A percentile compares a stretch with the other conserved stretches of the same genome.
Evolutionary conservation across 225 moss, liverwort and hornwort species (phyloP).

Genomic region (Straminergon stramineum): DNA sequence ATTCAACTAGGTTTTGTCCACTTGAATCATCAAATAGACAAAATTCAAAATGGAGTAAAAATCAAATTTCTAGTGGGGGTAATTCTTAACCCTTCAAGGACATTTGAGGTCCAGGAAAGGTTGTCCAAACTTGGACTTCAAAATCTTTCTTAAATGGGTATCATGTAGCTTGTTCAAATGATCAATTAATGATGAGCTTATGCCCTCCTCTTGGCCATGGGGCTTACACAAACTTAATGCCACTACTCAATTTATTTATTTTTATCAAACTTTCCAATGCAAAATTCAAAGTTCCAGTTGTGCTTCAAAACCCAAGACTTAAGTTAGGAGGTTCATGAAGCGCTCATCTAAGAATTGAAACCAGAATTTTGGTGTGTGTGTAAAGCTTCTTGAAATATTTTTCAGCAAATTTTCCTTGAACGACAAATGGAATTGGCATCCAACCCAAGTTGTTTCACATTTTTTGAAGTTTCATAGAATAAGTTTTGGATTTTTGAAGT

Average conservation of each 20-base stretch:
- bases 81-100: no score
- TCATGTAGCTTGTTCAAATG: background rate
- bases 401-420: no score
- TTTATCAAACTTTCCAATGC: background rate
- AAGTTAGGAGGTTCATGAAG: no score
- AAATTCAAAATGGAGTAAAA: background rate
- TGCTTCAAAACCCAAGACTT: background rate
- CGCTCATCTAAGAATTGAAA: no score
- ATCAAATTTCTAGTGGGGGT: background rate
- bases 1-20: accelerated
- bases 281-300: background rate
- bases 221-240: background rate
- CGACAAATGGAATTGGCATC: no score
- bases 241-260: background rate
- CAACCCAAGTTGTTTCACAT: no score
- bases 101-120: accelerated
- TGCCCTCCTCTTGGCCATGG: accelerated
- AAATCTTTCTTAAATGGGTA: background rate
- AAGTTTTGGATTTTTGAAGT: no score
- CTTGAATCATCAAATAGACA: background rate
- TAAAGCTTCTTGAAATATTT: no score
- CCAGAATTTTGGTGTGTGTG: no score
- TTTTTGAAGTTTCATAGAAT: no score
- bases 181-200: background rate
- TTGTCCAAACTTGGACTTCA: accelerated